Evolutionary conservation across 2,329 filamentous ascomycete species (phyloP), one percentile per base, ranked within the genome.

Genomic region (Penicillium sp.): DNA sequence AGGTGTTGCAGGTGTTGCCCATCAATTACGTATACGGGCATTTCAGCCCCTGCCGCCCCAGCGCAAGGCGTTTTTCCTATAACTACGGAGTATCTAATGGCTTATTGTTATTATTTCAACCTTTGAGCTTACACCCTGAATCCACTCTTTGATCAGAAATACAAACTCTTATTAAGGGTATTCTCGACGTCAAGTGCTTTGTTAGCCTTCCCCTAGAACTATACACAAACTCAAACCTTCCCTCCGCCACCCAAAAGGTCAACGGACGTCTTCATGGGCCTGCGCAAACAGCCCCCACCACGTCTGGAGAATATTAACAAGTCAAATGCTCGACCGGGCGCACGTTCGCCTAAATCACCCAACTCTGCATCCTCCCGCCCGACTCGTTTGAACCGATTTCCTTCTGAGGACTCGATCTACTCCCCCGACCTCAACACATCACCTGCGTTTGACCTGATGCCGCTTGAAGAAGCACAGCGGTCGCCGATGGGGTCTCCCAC

Each of bases 371-470:
- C 64, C 39, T 67, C 61, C 38, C 69, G 63, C 10, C 63, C 59
- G n/a, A 66, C 63, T 50, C 65, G 59, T 37, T 52, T 70, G 18
- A 65, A 65, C 47, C 65, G 60, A 21, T 52, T 66, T 45, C 62
- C 65, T 15, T 68, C 68, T 10, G 59, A 66, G 48, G 68, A 71
- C 34, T 68, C 70, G 6, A 60, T 73, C 25, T 73, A 70, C 52
- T 73, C 70, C 8, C 71, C 72, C 5, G 70, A 73, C 54, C 64
- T 74, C 45, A 68, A 72, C 47, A 73, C 69, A 2, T 73, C 71
- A 0, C 70, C 71, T 7, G 70, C 70, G 1, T 73, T 74, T 45
- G 69, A 72, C 52, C 60, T 72, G 31, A 73, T 72, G 70, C 65
- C 71, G 16, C 56, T 73, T 8, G 69, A 74, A 49, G 64, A 74